Evolutionary conservation across 129 eudicot genomes (phyloP).

Genomic region (Flaveria sonorensis): DNA sequence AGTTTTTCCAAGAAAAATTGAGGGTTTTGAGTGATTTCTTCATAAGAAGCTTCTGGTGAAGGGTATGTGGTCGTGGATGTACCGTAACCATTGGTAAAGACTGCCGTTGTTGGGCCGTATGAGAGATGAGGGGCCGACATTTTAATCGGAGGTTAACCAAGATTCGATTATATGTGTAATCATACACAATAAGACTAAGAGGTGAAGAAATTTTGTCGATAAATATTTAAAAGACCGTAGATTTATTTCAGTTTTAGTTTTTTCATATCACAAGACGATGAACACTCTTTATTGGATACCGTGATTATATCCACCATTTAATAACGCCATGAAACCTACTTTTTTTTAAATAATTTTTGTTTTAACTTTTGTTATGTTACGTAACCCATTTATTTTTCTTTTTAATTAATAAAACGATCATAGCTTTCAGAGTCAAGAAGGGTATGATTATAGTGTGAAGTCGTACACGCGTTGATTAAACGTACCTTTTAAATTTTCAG

Average conservation of each 20-base stretch:
- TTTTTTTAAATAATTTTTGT: slow-evolving; percentile 13
- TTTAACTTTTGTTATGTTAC: slow-evolving; percentile 17
- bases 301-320: slow-evolving; percentile 32
- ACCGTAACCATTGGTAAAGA: slow-evolving; percentile 33
- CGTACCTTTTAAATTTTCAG: too few relatives aligned
- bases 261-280: slow-evolving; percentile 19
- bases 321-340: slow-evolving; percentile 41
- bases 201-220: slow-evolving; percentile 1
- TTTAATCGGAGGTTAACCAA: slow-evolving; percentile 45
- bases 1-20: slow-evolving; percentile 64
- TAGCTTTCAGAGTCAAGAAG: slow-evolving; percentile 1
- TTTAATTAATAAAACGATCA: background rate
- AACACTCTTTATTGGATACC: slow-evolving; percentile 38
- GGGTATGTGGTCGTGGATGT: slow-evolving; percentile 48
- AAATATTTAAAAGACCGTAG: slow-evolving; percentile 32
- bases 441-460: too few relatives aligned
- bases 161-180: slow-evolving; percentile 44
- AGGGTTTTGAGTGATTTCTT: slow-evolving; percentile 56
- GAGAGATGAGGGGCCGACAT: slow-evolving; percentile 52
- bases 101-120: slow-evolving; percentile 42
- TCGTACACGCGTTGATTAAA: too few relatives aligned
- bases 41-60: slow-evolving; percentile 66
- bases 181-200: slow-evolving; percentile 31
- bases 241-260: slow-evolving; percentile 23
- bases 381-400: background rate